These are phyloP conservation scores for Plectosphaerella cucumerina DNA, from an alignment of 2,329 filamentous ascomycete genomes.

Conservation along the genomic window DNA sequence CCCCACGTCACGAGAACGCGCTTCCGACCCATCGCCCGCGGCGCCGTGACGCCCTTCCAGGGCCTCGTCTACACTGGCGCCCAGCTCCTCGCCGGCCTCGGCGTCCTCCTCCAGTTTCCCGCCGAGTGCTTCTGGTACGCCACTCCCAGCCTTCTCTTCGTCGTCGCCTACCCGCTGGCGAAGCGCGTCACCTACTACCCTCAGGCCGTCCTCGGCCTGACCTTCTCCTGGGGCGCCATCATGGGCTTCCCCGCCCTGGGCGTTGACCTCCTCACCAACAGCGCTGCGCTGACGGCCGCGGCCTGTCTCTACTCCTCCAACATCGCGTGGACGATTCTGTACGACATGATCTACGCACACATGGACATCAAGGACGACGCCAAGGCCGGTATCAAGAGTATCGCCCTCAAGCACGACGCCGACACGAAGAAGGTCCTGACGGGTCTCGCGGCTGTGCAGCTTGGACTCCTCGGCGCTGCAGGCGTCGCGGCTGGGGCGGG, in stretches of 20 bases:
- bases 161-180: conserved; percentile 73
- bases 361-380: conserved; percentile 86
- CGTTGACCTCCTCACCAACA: conserved; percentile 65
- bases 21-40: conserved; percentile 74
- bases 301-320: conserved; percentile 72
- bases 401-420: conserved; percentile 73
- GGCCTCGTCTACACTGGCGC: conserved; percentile 70
- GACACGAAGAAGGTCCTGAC: conserved; percentile 74
- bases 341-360: conserved; percentile 92
- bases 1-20: conserved; percentile 73
- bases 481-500: conserved; percentile 65
- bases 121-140: conserved; percentile 70
- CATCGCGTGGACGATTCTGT: conserved; percentile 80
- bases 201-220: conserved; percentile 76
- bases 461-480: conserved; percentile 65
- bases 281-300: conserved; percentile 60
- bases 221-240: conserved; percentile 85
- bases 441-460: conserved; percentile 64
- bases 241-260: conserved; percentile 85
- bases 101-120: conserved; percentile 72
- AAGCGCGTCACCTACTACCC: conserved; percentile 87
- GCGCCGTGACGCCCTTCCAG: conserved; percentile 68
- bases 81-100: conserved; percentile 71
- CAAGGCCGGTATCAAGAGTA: conserved; percentile 85
- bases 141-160: conserved; percentile 68